phyloP scores from a whole-genome alignment of 106 monocot genomes.

The Chionographis japonica region DNA sequence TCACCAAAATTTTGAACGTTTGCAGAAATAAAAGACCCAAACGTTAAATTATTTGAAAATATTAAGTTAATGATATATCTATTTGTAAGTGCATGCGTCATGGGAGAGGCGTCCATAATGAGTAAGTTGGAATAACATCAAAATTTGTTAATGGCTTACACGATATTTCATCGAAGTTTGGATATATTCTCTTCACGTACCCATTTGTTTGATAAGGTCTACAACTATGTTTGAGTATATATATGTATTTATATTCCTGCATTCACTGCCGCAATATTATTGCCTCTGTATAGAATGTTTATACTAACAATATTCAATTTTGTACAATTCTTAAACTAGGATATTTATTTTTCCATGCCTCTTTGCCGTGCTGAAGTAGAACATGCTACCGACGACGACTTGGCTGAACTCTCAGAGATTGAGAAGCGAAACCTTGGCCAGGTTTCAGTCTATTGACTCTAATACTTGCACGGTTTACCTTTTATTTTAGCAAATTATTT shows the following conservation, averaged over 20 bases:
- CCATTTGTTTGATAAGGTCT: no score
- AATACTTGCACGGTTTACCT: not conserved
- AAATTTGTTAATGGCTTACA: no score
- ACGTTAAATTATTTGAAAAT: no score
- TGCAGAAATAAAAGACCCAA: no score
- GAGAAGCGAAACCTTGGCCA: slow-evolving; percentile 71
- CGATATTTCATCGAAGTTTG: no score
- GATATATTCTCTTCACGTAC: no score
- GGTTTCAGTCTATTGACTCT: slow-evolving; percentile 29
- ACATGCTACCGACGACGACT: slow-evolving; percentile 70
- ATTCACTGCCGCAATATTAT: not conserved
- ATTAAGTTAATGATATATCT: no score
- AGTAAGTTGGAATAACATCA: no score
- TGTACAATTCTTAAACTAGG: slow-evolving; percentile 30
- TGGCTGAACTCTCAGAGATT: slow-evolving; percentile 81
- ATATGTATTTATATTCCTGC: not conserved
- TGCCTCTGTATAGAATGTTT: not conserved
- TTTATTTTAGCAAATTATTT: not conserved
- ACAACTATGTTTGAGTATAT: not conserved
- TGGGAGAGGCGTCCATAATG: no score
- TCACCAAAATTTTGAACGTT: no score
- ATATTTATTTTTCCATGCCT: slow-evolving; percentile 80
- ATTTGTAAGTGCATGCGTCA: no score
- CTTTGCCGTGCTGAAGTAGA: slow-evolving; percentile 69
- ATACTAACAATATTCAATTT: not conserved